Conservation (phyloP, 2,329 filamentous ascomycete species). For the Gyromitra esculenta region DNA sequence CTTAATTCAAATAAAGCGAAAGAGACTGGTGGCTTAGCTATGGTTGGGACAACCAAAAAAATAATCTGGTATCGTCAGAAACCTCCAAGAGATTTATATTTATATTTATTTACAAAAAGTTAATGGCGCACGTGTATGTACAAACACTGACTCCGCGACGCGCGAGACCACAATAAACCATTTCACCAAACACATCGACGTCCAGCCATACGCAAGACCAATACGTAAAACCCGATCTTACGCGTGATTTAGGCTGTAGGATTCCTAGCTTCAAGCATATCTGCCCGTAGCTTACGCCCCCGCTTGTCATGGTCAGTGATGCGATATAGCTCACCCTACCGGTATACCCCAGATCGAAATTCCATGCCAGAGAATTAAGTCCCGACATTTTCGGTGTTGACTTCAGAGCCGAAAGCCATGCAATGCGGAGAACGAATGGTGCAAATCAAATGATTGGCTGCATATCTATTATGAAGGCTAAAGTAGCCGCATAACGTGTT, state of each 20-base stretch:
- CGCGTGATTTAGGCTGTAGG: slow-evolving; percentile 42
- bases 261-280: slow-evolving; percentile 34
- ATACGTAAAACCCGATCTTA: slow-evolving; percentile 40
- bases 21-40: slow-evolving; percentile 6
- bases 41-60: slow-evolving; percentile 15
- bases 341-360: slow-evolving; percentile 29
- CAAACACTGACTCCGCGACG: slow-evolving; percentile 8
- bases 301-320: slow-evolving; percentile 15
- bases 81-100: slow-evolving; percentile 11
- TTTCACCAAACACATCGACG: slow-evolving; percentile 39
- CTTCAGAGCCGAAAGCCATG: slow-evolving; percentile 27
- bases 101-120: slow-evolving; percentile 16
- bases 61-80: not conserved
- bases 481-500: slow-evolving; percentile 14
- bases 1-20: slow-evolving; percentile 22
- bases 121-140: slow-evolving; percentile 40
- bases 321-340: slow-evolving; percentile 21
- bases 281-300: slow-evolving; percentile 30
- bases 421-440: slow-evolving; percentile 26
- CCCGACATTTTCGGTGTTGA: slow-evolving; percentile 16
- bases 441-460: not conserved
- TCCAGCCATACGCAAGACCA: slow-evolving; percentile 2
- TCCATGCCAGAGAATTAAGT: slow-evolving; percentile 23
- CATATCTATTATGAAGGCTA: slow-evolving; percentile 21
- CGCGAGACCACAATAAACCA: slow-evolving; percentile 33